Conservation (phyloP, 2,329 filamentous ascomycete species). For the Gremmenia infestans region DNA sequence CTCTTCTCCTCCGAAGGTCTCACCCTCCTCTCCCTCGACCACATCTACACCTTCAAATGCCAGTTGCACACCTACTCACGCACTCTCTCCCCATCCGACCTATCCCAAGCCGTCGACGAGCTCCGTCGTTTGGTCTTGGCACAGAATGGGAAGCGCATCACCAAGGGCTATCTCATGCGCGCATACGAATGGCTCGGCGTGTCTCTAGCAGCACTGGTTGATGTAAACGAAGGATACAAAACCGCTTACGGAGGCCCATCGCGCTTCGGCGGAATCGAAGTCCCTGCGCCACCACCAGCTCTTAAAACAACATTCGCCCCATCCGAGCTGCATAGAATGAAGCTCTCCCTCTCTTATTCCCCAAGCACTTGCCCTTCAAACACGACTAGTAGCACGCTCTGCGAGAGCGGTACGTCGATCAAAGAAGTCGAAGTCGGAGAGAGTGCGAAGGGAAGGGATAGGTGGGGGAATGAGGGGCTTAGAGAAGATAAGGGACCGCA, state of each 20-base stretch:
- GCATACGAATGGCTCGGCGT: slow-evolving; percentile 56
- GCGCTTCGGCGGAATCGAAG: slow-evolving; percentile 42
- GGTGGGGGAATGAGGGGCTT: slow-evolving; percentile 4
- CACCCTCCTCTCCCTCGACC: slow-evolving; percentile 55
- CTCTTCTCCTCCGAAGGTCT: slow-evolving; percentile 57
- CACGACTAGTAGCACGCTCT: not conserved
- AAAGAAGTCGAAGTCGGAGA: slow-evolving; percentile 16
- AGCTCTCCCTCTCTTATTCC: not conserved
- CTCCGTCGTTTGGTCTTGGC: slow-evolving; percentile 54
- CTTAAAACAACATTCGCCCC: slow-evolving; percentile 17
- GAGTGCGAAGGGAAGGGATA: slow-evolving; percentile 20
- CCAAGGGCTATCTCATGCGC: slow-evolving; percentile 46
- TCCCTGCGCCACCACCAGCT: slow-evolving; percentile 20
- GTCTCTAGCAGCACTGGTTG: slow-evolving; percentile 43
- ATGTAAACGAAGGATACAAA: slow-evolving; percentile 53
- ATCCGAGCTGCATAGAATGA: slow-evolving; percentile 9
- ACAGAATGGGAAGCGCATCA: slow-evolving; percentile 44
- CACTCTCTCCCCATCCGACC: slow-evolving; percentile 32
- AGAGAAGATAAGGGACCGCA: slow-evolving; percentile 26
- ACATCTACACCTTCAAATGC: slow-evolving; percentile 59
- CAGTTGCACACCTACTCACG: slow-evolving; percentile 53
- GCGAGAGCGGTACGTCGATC: not conserved
- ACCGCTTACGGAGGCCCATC: slow-evolving; percentile 49
- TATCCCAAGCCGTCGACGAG: slow-evolving; percentile 60
- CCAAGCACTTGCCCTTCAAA: not conserved